Conservation (phyloP, 2,329 filamentous ascomycete genomes). For the Neonectria ditissima region DNA sequence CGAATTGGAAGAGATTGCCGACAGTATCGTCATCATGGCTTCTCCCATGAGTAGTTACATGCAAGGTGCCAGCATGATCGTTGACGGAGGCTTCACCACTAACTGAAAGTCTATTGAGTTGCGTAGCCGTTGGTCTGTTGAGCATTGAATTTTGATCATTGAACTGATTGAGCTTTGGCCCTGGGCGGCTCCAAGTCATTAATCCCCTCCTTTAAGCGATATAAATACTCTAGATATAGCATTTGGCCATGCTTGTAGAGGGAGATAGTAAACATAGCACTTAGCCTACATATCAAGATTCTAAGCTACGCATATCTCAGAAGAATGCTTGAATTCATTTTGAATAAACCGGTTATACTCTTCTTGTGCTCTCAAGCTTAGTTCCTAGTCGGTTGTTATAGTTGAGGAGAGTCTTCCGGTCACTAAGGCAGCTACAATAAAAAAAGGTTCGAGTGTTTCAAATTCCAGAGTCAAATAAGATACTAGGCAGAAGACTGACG, state of each 20-base stretch:
- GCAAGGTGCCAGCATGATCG: slow-evolving; percentile 59
- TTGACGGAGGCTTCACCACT: slow-evolving; percentile 58
- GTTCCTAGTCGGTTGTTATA: neutral
- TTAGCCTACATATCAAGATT: neutral
- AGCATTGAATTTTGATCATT: neutral
- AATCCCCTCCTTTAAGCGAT: neutral
- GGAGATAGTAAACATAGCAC: too few species aligned
- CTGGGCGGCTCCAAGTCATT: neutral
- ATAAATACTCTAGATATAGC: neutral
- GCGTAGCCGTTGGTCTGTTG: neutral
- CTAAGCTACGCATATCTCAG: neutral
- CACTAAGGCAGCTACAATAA: neutral
- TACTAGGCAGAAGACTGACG: neutral
- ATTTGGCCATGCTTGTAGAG: neutral
- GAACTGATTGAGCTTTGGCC: neutral
- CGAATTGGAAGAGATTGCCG: slow-evolving; percentile 64
- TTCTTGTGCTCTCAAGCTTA: neutral
- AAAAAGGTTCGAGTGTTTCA: neutral
- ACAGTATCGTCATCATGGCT: slow-evolving; percentile 63
- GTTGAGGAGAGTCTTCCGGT: neutral
- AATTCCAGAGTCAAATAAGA: neutral
- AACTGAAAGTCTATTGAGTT: slow-evolving; percentile 30
- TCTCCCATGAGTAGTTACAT: slow-evolving; percentile 66
- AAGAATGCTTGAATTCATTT: too few species aligned
- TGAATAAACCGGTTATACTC: neutral